Conservation (phyloP, 352 stramenopile species). For the Globisporangium middletonii region DNA sequence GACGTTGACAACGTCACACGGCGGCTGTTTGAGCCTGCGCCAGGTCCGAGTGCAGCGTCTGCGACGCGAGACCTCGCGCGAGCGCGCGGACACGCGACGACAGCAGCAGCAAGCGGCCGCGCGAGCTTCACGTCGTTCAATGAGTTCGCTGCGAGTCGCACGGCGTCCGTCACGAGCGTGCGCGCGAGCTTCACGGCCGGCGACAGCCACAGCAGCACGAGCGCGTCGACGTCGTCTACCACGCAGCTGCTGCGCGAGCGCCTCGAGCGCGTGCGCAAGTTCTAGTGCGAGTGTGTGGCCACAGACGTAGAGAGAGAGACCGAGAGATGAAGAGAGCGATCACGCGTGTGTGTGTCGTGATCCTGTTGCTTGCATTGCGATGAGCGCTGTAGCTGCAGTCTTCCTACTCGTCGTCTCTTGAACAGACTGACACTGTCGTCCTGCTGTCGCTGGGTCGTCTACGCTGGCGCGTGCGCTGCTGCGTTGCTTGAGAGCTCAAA, state of each 20-base stretch:
- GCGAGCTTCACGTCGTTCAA: constrained; percentile 49
- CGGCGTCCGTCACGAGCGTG: constrained; percentile 3
- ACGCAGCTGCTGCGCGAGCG: constrained; percentile 20
- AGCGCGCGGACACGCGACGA: constrained; percentile 7
- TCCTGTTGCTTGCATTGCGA: too few relatives aligned
- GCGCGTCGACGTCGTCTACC: constrained; percentile 10
- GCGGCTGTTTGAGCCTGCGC: constrained; percentile 41
- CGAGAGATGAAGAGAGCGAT: too few relatives aligned
- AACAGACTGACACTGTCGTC: too few relatives aligned
- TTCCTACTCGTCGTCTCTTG: too few relatives aligned
- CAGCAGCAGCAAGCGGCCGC: constrained; percentile 17
- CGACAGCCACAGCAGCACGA: not conserved
- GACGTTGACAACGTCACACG: constrained; percentile 24
- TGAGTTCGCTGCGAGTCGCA: constrained; percentile 26
- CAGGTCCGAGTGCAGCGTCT: constrained; percentile 4
- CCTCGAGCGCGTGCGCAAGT: constrained; percentile 18
- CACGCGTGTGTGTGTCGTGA: too few relatives aligned
- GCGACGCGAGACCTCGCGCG: not conserved
- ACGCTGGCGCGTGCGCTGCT: constrained; percentile 1
- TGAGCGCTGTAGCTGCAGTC: too few relatives aligned
- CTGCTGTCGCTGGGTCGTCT: not conserved
- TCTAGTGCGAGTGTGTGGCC: constrained; percentile 3
- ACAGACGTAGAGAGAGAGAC: too few relatives aligned
- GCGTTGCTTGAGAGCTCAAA: constrained; percentile 37
- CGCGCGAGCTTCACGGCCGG: constrained; percentile 5